Base-by-base conservation (phyloP, 768 basidiomycete species). In the Hysterangium stoloniferum region DNA sequence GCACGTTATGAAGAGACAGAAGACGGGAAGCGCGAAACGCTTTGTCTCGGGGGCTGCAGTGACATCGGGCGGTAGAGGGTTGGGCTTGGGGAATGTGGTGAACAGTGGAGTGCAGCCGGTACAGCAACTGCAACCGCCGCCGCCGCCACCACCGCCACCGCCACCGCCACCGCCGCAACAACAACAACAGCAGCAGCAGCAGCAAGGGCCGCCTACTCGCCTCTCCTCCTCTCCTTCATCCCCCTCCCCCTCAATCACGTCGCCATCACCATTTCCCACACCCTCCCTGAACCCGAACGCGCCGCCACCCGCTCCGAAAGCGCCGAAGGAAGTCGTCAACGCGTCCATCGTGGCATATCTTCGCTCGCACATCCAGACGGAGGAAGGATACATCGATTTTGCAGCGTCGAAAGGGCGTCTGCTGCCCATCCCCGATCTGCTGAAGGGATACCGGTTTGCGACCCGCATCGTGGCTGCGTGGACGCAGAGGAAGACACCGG, bases 401-500 rank as follows among this genome's bases (percentile, higher is more conserved):
- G 52, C 50, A 25, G 53, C 53, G 28, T 49, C 45, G 7, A 58
- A 58, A 36, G 57, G 57, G 7, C 41, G 52, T 8, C 38, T 58
- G 22, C 44, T 58, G 36, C 53, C 56, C 19, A 52, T 58, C 22
- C 48, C 48, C 13, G 56, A 58, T 29, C 40, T 55, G 11, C 45
- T 58, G 6, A 53, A 46, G 28, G 57, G 45, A 12, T 58, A 58
- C 37, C 33, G 57, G 19, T 58, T 58, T 28, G 57, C 57, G 17
- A 45, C 50, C 22, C 32, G 45, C 9, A 57, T 54, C 32, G 53
- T 58, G 7, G 33, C 48, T 32, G 52, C 53, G 6, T 58, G 52
- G 52, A 53, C 56, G 27, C 52, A 56, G 31, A 35, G 45, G 27
- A 52, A 53, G 45, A 56, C 57, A n/a, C 57, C 57, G 15, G 46